Conservation (phyloP, 73 alveolate species). For the Paramecium bursaria region DNA sequence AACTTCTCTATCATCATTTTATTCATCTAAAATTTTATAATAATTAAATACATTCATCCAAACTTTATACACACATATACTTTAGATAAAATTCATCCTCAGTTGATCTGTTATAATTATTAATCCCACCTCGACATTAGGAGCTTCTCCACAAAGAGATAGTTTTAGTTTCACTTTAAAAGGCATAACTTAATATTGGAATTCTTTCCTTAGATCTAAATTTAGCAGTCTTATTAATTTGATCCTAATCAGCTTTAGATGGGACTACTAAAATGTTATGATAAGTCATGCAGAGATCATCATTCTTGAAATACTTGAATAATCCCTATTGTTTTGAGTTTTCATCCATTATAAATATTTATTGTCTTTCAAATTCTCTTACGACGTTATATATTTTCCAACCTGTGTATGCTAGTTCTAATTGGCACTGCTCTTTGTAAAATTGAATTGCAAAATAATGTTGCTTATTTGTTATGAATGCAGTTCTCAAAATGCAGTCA, state of each 20-base stretch:
- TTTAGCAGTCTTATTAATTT: constrained; percentile 40
- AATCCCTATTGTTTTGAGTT: constrained; percentile 19
- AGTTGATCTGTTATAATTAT: constrained; percentile 63
- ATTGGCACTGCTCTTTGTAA: neutral
- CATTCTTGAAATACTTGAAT: constrained; percentile 61
- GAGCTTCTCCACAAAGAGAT: constrained; percentile 69
- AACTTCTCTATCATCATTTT: neutral
- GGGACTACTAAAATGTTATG: constrained; percentile 62
- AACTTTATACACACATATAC: constrained; percentile 2
- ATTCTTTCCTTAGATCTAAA: constrained; percentile 70
- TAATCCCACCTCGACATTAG: constrained; percentile 62
- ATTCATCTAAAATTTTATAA: neutral
- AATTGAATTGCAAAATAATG: constrained; percentile 27
- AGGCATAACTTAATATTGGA: constrained; percentile 62
- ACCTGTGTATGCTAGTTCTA: constrained; percentile 51
- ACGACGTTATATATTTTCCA: constrained; percentile 34
- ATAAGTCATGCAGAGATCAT: constrained; percentile 59
- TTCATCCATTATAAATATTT: constrained; percentile 6
- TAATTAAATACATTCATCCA: constrained; percentile 12
- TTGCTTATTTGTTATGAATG: constrained; percentile 40
- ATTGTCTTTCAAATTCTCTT: constrained; percentile 64
- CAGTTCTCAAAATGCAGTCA: constrained; percentile 18
- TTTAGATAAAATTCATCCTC: constrained; percentile 63
- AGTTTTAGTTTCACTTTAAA: neutral
- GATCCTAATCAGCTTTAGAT: constrained; percentile 54